A percentile compares a stretch with the other conserved stretches of the same genome.
Evolutionary conservation across 768 basidiomycete species (phyloP).

Genomic region (Lactifluus piperatus): DNA sequence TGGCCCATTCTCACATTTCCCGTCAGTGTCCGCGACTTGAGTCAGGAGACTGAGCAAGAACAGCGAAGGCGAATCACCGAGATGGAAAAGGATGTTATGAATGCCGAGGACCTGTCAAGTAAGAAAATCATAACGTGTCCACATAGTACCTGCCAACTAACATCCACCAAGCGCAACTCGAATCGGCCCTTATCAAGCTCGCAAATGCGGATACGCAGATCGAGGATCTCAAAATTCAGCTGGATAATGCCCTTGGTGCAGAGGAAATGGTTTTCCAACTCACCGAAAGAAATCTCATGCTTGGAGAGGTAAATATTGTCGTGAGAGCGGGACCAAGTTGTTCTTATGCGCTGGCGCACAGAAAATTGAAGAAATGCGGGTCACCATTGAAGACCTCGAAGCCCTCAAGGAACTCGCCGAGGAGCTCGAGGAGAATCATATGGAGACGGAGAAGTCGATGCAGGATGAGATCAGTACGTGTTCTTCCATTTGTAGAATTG

Average conservation of each 20-base stretch:
- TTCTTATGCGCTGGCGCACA: conserved; percentile 24
- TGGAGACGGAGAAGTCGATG: conserved; percentile 86
- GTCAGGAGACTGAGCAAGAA: conserved; percentile 81
- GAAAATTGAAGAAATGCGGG: conserved; percentile 98
- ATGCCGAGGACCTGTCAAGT: conserved; percentile 78
- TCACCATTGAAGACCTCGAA: conserved; percentile 93
- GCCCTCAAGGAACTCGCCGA: conserved; percentile 93
- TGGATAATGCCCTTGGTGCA: conserved; percentile 90
- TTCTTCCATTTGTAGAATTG: neutral
- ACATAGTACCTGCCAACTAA: conserved; percentile 9
- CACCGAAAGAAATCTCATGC: conserved; percentile 86
- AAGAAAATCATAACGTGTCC: conserved; percentile 2
- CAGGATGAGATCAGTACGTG: conserved; percentile 79
- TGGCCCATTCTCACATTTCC: conserved; percentile 2
- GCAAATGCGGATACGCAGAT: conserved; percentile 86
- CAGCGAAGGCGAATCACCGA: conserved; percentile 72
- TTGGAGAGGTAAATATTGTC: conserved; percentile 64
- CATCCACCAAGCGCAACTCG: conserved; percentile 55
- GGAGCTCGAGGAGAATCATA: conserved; percentile 93
- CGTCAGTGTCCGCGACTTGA: conserved; percentile 74
- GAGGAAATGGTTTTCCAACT: conserved; percentile 95
- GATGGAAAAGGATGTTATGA: conserved; percentile 81
- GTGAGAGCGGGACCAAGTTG: neutral
- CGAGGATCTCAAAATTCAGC: conserved; percentile 87
- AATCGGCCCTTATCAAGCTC: conserved; percentile 69